A percentile compares a stretch with the other conserved stretches of the same genome.
These are phyloP conservation scores for Hysterium pulicare DNA, from an alignment of 2,329 filamentous ascomycete genomes.

Conservation along the genomic window DNA sequence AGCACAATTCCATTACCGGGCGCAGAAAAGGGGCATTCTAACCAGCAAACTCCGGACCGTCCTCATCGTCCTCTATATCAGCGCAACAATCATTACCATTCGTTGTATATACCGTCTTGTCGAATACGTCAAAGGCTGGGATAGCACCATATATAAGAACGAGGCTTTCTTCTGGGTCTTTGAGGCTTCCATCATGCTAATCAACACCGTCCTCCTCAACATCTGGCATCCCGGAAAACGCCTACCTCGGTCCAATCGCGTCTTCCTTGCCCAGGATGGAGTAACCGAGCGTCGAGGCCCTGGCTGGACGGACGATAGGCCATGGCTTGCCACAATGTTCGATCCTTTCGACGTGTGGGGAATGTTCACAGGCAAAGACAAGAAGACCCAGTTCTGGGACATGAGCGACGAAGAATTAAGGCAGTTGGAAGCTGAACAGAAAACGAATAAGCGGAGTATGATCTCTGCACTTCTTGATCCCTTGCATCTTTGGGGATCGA, in stretches of 20 bases:
- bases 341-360: slow-evolving; percentile 37
- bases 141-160: slow-evolving; percentile 34
- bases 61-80: slow-evolving; percentile 48
- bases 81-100: slow-evolving; percentile 46
- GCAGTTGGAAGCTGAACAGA: slow-evolving; percentile 21
- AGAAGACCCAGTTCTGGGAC: slow-evolving; percentile 37
- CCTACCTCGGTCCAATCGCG: slow-evolving; percentile 48
- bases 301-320: slow-evolving; percentile 48
- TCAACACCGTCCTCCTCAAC: slow-evolving; percentile 52
- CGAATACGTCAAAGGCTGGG: slow-evolving; percentile 37
- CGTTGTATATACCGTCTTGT: slow-evolving; percentile 53
- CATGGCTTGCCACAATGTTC: slow-evolving; percentile 40
- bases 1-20: slow-evolving; percentile 45
- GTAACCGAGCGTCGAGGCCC: slow-evolving; percentile 51
- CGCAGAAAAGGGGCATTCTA: slow-evolving; percentile 38
- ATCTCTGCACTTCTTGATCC: slow-evolving; percentile 23
- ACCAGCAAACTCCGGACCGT: slow-evolving; percentile 43
- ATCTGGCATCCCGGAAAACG: slow-evolving; percentile 50
- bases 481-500: slow-evolving; percentile 26
- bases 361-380: slow-evolving; percentile 26
- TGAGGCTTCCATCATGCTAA: slow-evolving; percentile 51
- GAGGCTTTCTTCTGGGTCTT: slow-evolving; percentile 56
- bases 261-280: slow-evolving; percentile 52
- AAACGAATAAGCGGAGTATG: slow-evolving; percentile 22
- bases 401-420: slow-evolving; percentile 32